Percentiles rank a stretch among this genome's conserved stretches.
Evolutionary conservation across 1,139 yeast genomes (phyloP).

Genomic region (Scheffersomyces parashehatae): DNA sequence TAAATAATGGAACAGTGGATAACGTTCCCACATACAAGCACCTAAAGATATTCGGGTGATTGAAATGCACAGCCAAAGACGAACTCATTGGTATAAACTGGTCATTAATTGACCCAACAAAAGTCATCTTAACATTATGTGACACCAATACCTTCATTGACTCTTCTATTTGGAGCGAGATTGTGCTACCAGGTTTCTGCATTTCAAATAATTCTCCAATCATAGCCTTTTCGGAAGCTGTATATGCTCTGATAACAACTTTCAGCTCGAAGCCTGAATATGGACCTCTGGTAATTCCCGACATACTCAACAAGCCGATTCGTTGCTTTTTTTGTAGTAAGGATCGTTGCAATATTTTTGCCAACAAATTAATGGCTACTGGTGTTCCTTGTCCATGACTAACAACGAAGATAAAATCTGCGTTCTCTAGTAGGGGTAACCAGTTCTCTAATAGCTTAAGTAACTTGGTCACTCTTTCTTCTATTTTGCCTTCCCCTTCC

Average conservation of each 20-base stretch:
- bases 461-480: constrained; percentile 39
- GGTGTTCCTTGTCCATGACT: constrained; percentile 50
- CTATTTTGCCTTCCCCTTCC: constrained; percentile 53
- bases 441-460: constrained; percentile 44
- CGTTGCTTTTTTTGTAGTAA: constrained; percentile 15
- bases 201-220: constrained; percentile 50
- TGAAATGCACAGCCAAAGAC: constrained; percentile 41
- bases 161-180: constrained; percentile 30
- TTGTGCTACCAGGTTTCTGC: constrained; percentile 36
- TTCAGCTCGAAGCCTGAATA: constrained; percentile 44
- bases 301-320: constrained; percentile 46
- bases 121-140: constrained; percentile 49
- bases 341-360: constrained; percentile 24
- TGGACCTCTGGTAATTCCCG: constrained; percentile 50
- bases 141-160: constrained; percentile 34
- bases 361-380: constrained; percentile 44
- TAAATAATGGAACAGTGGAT: constrained; percentile 29
- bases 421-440: constrained; percentile 30
- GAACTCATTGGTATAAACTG: constrained; percentile 48
- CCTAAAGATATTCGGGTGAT: constrained; percentile 58
- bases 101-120: constrained; percentile 49
- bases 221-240: constrained; percentile 48
- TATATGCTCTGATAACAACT: constrained; percentile 47
- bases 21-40: constrained; percentile 30
- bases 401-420: constrained; percentile 47